Percentiles rank a stretch among this genome's conserved stretches.
phyloP scores from a whole-genome alignment of 202 grass and related monocot species.

The Brachypodium distachyon region DNA sequence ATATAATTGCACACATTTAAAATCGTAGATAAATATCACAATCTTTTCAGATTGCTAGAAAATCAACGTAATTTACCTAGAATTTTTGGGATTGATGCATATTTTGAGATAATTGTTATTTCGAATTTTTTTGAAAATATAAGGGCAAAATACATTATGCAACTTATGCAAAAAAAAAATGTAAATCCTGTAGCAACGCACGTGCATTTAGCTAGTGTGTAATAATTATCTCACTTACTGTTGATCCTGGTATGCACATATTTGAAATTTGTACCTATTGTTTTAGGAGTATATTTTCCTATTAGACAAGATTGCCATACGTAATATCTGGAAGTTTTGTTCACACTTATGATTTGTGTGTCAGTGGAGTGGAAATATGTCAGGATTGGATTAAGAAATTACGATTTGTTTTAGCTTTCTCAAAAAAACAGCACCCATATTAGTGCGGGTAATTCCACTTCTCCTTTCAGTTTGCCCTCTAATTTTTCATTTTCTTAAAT shows the following conservation, averaged over 20 bases:
- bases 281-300: neutral
- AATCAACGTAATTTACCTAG: too few species aligned
- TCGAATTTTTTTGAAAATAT: too few species aligned
- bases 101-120: too few species aligned
- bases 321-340: neutral
- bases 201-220: neutral
- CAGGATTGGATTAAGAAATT: neutral
- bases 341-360: neutral
- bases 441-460: neutral
- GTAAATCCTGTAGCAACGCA: too few species aligned
- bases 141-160: too few species aligned
- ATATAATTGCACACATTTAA: too few species aligned
- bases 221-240: neutral
- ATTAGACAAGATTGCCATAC: neutral
- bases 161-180: too few species aligned
- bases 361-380: neutral
- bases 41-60: too few species aligned
- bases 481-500: neutral
- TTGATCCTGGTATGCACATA: neutral
- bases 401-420: neutral
- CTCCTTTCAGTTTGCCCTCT: neutral
- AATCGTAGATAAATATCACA: too few species aligned
- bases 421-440: neutral
- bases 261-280: neutral
- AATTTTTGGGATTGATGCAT: too few species aligned